Percentiles rank a stretch among this genome's conserved stretches.
Conservation (phyloP, 1,284 basidiomycete species). For the Sporisorium scitamineum region DNA sequence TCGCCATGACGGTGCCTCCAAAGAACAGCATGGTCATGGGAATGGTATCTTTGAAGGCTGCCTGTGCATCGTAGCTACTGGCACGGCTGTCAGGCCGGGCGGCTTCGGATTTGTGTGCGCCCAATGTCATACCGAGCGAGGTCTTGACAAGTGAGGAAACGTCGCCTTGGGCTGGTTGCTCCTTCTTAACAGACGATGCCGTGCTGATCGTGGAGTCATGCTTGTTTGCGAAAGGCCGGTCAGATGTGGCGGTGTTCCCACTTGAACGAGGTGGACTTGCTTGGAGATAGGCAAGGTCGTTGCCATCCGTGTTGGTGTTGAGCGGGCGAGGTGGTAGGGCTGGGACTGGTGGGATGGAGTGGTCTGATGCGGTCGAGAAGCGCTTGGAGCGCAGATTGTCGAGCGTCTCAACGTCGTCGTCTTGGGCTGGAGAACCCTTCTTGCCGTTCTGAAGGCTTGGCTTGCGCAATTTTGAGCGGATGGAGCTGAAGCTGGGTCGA, state of each 20-base stretch:
- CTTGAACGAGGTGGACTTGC: slow-evolving; percentile 7
- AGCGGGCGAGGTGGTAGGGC: slow-evolving; percentile 21
- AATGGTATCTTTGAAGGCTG: slow-evolving; percentile 44
- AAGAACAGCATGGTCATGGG: slow-evolving; percentile 54
- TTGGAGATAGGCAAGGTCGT: slow-evolving; percentile 12
- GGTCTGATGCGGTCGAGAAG: slow-evolving; percentile 30
- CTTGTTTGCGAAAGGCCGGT: slow-evolving; percentile 1
- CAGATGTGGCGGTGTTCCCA: background rate
- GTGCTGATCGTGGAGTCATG: slow-evolving; percentile 14
- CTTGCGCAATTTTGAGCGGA: slow-evolving; percentile 34
- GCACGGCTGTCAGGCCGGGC: background rate
- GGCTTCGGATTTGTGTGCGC: slow-evolving; percentile 14
- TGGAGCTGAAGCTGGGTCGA: slow-evolving; percentile 41
- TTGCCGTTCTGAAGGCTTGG: slow-evolving; percentile 20
- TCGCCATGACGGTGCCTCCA: slow-evolving; percentile 42
- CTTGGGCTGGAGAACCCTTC: background rate
- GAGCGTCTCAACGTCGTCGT: slow-evolving; percentile 12
- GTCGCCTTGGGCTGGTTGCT: slow-evolving; percentile 13
- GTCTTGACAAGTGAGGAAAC: slow-evolving; percentile 18
- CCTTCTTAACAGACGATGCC: slow-evolving; percentile 9
- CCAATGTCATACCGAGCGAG: slow-evolving; percentile 28
- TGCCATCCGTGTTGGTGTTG: background rate
- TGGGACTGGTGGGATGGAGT: slow-evolving; percentile 39
- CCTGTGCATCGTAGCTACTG: slow-evolving; percentile 12
- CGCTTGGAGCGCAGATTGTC: slow-evolving; percentile 24